Evolutionary conservation across 2,329 filamentous ascomycete genomes (phyloP).

Genomic region (Byssochlamys sp.): DNA sequence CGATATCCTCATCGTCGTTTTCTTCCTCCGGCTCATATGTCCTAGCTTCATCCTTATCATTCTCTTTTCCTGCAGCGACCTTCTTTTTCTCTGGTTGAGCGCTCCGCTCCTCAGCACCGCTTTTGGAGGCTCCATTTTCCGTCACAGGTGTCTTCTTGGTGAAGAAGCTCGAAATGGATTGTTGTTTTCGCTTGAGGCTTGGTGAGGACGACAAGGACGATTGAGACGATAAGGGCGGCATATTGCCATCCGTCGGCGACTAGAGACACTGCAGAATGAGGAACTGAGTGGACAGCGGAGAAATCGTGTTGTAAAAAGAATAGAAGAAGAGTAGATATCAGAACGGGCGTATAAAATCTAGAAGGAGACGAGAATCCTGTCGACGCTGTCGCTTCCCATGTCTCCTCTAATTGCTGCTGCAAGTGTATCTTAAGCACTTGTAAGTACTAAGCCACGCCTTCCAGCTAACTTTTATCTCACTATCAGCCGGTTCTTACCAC

Average conservation of each 20-base stretch:
- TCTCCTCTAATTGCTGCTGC: background rate
- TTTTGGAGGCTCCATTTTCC: constrained; percentile 8
- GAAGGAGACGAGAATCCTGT: background rate
- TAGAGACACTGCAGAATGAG: background rate
- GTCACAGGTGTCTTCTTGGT: constrained; percentile 43
- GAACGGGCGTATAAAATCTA: background rate
- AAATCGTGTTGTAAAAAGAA: background rate
- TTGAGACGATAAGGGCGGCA: constrained; percentile 20
- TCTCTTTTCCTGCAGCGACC: constrained; percentile 3
- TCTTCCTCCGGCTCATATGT: constrained; percentile 9
- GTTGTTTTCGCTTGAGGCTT: constrained; percentile 42
- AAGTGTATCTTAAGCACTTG: no score
- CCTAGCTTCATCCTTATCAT: constrained; percentile 4
- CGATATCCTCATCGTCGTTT: constrained; percentile 33
- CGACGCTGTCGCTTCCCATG: background rate
- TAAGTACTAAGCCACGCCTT: background rate
- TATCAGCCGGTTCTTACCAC: background rate
- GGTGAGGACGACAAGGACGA: constrained; percentile 27
- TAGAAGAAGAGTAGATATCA: background rate
- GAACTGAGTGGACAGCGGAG: background rate
- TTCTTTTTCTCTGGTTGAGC: constrained; percentile 1
- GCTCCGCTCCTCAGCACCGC: constrained; percentile 3
- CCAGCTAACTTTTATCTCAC: background rate
- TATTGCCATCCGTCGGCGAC: background rate
- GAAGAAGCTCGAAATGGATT: constrained; percentile 81